Base-by-base conservation (phyloP, 352 stramenopile genomes). In the Globisporangium megalacanthum region DNA sequence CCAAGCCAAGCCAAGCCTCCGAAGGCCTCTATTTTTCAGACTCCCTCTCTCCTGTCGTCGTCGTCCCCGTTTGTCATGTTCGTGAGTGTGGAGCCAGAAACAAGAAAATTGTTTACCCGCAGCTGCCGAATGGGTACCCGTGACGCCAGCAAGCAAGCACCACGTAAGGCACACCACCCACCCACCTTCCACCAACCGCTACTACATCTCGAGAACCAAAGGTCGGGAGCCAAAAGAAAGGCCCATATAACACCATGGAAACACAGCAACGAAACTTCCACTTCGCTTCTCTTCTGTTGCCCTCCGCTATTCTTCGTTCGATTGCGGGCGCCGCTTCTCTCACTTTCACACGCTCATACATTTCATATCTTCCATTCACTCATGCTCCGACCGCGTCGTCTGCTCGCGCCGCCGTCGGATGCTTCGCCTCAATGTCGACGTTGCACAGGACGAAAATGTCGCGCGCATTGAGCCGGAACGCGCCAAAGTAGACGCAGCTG, bases 401-500 rank as follows among this genome's bases (percentile, higher is more conserved):
- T 29, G 25, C 25, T 50, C n/a, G 15, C 9, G 15, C 42, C n/a
- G 7, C 10, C 9, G 42, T 6, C 20, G 42, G 15, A 22, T 8
- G 13, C 25, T 53, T 53, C 25, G 48, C 19, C 13, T 53, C 48
- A 37, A 53, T 53, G 31, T 53, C 48, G 31, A 53, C 29, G 48
- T 53, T 53, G 31, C 48, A 53, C 25, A 53, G 48, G 11, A 53
- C 14, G 14, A 25, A 31, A n/a, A 87, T 79, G 54, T 86, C 74
- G 20, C 63, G 60, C 52, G 67, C 69, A 0, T 60, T 58, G 68
- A 89, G 87, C 56, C 68, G 68, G 61, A 80, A 82, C 49, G 72
- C 64, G 3, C 75, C 75, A 56, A 64, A 85, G 59, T 80, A 83
- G 3, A 85, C 64, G 49, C 77, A 90, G 54, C 67, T 74, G 65